Base-by-base conservation (phyloP, 208 protist species). In the Leishmania lainsoni region DNA sequence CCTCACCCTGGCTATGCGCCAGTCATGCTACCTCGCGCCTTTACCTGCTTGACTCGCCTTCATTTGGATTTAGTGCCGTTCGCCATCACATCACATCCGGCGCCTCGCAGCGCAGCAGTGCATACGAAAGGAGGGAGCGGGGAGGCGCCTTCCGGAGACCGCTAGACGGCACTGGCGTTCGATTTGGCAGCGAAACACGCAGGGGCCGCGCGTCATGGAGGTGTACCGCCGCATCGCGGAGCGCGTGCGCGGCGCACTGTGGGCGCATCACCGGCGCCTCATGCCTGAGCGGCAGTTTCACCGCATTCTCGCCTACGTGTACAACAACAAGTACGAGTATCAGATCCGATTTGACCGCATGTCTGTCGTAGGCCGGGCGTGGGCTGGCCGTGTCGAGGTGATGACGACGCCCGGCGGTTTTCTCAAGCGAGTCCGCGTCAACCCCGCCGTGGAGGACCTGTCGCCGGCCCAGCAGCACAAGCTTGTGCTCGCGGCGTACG, bases 241-340 rank as follows among this genome's bases (percentile, higher is more conserved):
- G 86, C 90, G 94, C 51, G 94, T 98, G 74, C 92, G 94, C 48
- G 95, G 95, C 35, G 93, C 95, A 39, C 81, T 98, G 42, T 98
- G 95, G 94, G 95, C 95, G 5, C 95, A 98, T 79, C 95, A 98
- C 81, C 90, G 95, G 51, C 91, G 95, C 29, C 90, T 98, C 49
- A 95, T 98, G 93, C 89, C 95, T 0, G 94, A 98, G 85, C 87
- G 95, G 0, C 95, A 98, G 84, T 96, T 96, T 74, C 93, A 98
- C 65, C 94, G 95, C 84, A 97, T 98, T 68, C 86, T 98, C 22
- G 95, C 94, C 16, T 98, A 96, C 83, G 95, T 98, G 14, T 98
- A 98, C 84, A 97, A 97, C 83, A 97, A 98, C 90, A 98, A 98
- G 86, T 98, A 98, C 87, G 95, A 98, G 85, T 90, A 98, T 66